These are phyloP conservation scores for Marsdenia floribunda DNA, from an alignment of 257 asterid genomes.

Conservation along the genomic window DNA sequence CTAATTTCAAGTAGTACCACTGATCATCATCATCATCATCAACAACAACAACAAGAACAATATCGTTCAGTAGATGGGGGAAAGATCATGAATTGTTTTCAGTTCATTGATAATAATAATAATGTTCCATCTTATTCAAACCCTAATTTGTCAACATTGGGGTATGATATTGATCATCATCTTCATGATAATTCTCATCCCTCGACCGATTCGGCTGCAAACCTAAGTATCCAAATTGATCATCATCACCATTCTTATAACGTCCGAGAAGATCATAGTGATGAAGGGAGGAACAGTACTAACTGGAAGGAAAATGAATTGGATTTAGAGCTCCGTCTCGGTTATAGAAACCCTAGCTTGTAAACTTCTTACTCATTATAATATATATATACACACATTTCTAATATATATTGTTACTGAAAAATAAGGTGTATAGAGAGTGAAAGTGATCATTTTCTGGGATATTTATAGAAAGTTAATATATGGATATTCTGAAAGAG, in stretches of 20 bases:
- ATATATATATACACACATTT: neutral
- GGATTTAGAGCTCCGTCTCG: conserved; percentile 41
- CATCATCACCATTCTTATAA: neutral
- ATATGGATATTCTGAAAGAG: neutral
- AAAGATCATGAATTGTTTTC: conserved; percentile 11
- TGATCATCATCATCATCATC: no score
- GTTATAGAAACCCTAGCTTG: conserved; percentile 8
- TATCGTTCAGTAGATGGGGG: neutral
- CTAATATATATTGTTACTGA: neutral
- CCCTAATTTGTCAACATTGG: conserved; percentile 7
- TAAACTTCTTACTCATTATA: neutral
- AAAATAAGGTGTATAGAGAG: neutral
- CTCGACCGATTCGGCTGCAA: neutral
- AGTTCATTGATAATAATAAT: conserved; percentile 4
- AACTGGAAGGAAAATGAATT: conserved; percentile 18
- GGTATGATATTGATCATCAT: neutral
- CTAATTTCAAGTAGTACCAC: neutral
- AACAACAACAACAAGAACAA: conserved; percentile 11
- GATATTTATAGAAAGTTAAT: neutral
- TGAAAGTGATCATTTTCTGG: neutral
- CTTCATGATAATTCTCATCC: no score
- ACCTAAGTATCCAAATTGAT: conserved; percentile 14
- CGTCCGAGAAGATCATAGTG: neutral
- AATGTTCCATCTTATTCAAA: conserved; percentile 16
- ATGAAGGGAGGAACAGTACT: neutral